A percentile compares a stretch with the other conserved stretches of the same genome.
phyloP scores from a whole-genome alignment of 495 filamentous ascomycete species.

The Penicillium psychrofluorescens region DNA sequence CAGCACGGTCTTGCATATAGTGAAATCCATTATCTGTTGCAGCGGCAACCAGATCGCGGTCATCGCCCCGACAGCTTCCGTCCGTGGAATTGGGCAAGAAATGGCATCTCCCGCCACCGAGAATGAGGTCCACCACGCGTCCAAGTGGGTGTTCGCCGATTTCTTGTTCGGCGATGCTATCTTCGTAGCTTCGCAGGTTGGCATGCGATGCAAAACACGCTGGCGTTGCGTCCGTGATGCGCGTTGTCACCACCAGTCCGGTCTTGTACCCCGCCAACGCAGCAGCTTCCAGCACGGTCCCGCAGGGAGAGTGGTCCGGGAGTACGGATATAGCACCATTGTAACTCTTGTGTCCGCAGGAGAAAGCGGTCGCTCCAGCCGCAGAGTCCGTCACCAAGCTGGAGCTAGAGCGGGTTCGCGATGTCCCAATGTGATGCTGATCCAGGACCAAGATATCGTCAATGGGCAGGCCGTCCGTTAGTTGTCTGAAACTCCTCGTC shows the following conservation, averaged over 20 bases:
- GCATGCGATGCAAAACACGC: constrained; percentile 93
- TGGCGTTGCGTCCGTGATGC: constrained; percentile 95
- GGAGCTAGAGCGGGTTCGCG: constrained; percentile 72
- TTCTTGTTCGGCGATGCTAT: constrained; percentile 86
- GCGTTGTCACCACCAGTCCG: constrained; percentile 89
- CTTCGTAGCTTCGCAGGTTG: constrained; percentile 68
- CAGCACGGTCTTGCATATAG: constrained; percentile 62
- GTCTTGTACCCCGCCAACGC: constrained; percentile 87
- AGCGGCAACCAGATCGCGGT: constrained; percentile 57
- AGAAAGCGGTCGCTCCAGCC: constrained; percentile 93
- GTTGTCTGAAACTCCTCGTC: constrained; percentile 77
- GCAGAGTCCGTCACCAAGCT: constrained; percentile 90
- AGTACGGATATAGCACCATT: constrained; percentile 91
- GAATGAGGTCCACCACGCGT: constrained; percentile 78
- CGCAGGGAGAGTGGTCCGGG: constrained; percentile 78
- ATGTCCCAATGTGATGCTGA: constrained; percentile 78
- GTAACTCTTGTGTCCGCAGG: constrained; percentile 86
- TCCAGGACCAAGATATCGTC: constrained; percentile 74
- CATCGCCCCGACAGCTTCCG: constrained; percentile 71
- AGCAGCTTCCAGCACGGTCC: constrained; percentile 90
- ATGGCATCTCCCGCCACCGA: constrained; percentile 89
- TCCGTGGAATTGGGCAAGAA: constrained; percentile 75
- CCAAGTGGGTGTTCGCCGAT: constrained; percentile 82
- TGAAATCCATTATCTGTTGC: constrained; percentile 71
- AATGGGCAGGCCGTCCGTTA: constrained; percentile 54